Evolutionary conservation across 2,329 filamentous ascomycete genomes (phyloP), one percentile per base, ranked within the genome.

Genomic region (Aspergillus luchuensis): DNA sequence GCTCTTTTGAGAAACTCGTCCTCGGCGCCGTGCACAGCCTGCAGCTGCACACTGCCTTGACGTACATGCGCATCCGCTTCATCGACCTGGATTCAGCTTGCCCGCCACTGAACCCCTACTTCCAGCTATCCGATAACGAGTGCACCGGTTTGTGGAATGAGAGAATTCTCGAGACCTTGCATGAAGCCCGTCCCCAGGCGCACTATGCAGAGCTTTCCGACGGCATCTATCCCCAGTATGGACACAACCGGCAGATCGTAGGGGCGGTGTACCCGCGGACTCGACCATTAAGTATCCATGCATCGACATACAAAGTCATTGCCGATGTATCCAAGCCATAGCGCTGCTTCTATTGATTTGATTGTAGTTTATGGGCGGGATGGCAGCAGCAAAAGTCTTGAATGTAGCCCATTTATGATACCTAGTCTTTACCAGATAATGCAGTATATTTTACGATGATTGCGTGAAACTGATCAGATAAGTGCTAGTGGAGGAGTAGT

Each of bases 141-240:
- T 89, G 87, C 67, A 87, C 85, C 1, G 90, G 90, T 5, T 83
- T 92, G 2, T 92, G 89, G 90, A 91, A 87, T 70, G 85, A 89
- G 8, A 73, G 78, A 7, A 91, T 92, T 49, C 77, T 91, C 8
- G 78, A 83, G 23, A 82, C 85, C 59, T 81, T 92, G 56, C 79
- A 81, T 33, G 78, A 80, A 39, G 82, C 85, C 11, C 83, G 89
- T 5, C 88, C 89, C 0, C 73, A 78, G 1, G 83, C 83, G 3
- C 76, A 78, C 1, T 91, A 88, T 67, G 79, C 84, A 47, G 85
- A 89, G 66, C 80, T 91, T 58, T 81, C 83, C 11, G 87, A 91
- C 56, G 85, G 82, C 2, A 87, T 91, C 61, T 86, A 86, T 47
- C 70, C 71, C 1, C 71, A 75, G 45, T 73, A 74, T 52, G 69